A percentile compares a stretch with the other conserved stretches of the same genome.
Evolutionary conservation across 805 yeast genomes (phyloP).

Genomic region (Sporopachydermia lactativora): DNA sequence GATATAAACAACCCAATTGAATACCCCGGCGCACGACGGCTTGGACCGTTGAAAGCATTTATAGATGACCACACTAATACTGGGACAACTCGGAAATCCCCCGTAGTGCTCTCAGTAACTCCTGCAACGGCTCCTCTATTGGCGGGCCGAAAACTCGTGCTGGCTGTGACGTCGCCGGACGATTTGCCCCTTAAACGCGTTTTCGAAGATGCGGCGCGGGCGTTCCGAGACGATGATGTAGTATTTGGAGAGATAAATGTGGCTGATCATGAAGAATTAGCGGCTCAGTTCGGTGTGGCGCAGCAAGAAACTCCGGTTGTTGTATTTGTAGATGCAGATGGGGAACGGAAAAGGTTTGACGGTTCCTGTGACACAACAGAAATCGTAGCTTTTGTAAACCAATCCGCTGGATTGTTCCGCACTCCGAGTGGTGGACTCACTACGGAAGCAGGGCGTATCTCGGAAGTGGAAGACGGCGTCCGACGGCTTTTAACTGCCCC

Average conservation of each 20-base stretch:
- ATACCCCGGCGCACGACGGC: constrained; percentile 39
- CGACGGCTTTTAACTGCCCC: constrained; percentile 19
- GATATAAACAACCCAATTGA: constrained; percentile 33
- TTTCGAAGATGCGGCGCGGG: constrained; percentile 18
- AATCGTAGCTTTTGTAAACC: constrained; percentile 36
- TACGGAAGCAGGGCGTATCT: constrained; percentile 26
- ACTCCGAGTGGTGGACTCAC: constrained; percentile 26
- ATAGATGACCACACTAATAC: constrained; percentile 25
- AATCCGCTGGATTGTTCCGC: constrained; percentile 26
- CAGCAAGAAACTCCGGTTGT: background rate
- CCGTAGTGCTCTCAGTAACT: background rate
- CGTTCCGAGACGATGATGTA: constrained; percentile 17
- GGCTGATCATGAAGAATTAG: background rate
- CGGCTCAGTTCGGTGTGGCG: background rate
- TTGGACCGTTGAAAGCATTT: constrained; percentile 36
- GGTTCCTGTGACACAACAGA: constrained; percentile 33
- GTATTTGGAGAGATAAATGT: constrained; percentile 4
- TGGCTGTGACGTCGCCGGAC: constrained; percentile 23
- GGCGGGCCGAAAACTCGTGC: constrained; percentile 13
- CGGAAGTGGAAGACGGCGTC: constrained; percentile 19
- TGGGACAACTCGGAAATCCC: constrained; percentile 9
- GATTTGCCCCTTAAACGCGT: constrained; percentile 21
- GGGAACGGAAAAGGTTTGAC: background rate
- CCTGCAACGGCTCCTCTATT: constrained; percentile 13
- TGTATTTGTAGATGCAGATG: background rate